These are phyloP conservation scores for Fagopyrum homotropicum DNA, from an alignment of 148 eudicot species.

Conservation along the genomic window DNA sequence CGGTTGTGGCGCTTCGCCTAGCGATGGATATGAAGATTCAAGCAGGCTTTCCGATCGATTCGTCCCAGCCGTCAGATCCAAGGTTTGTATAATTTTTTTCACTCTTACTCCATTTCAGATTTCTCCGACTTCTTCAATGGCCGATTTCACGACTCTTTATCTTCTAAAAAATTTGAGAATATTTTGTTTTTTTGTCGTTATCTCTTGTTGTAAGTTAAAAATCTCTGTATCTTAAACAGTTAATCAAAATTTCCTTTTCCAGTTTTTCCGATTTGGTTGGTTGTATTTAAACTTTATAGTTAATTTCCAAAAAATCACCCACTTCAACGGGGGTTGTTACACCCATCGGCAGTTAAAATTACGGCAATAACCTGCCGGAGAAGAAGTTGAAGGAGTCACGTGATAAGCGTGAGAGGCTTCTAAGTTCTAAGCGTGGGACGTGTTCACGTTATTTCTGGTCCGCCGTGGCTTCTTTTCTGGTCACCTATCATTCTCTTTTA, in stretches of 20 bases:
- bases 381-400: background rate
- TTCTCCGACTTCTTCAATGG: background rate
- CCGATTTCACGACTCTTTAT: background rate
- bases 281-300: background rate
- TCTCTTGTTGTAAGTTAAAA: background rate
- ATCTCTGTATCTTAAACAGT: background rate
- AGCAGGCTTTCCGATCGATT: slow-evolving; percentile 23
- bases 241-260: background rate
- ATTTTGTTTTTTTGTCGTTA: background rate
- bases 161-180: too few relatives aligned
- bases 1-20: slow-evolving; percentile 18
- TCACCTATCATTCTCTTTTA: slow-evolving; percentile 24
- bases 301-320: background rate
- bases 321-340: background rate
- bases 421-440: background rate
- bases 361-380: background rate
- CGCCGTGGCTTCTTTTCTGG: slow-evolving; percentile 12
- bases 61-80: slow-evolving; percentile 26
- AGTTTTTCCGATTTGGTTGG: background rate
- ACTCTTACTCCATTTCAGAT: background rate
- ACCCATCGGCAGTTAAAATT: slow-evolving; percentile 12
- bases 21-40: slow-evolving; percentile 32
- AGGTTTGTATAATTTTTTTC: slow-evolving; percentile 17
- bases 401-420: slow-evolving; percentile 1
- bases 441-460: background rate